Conservation (phyloP, 2,329 filamentous ascomycete genomes). For the Tothia fuscella region DNA sequence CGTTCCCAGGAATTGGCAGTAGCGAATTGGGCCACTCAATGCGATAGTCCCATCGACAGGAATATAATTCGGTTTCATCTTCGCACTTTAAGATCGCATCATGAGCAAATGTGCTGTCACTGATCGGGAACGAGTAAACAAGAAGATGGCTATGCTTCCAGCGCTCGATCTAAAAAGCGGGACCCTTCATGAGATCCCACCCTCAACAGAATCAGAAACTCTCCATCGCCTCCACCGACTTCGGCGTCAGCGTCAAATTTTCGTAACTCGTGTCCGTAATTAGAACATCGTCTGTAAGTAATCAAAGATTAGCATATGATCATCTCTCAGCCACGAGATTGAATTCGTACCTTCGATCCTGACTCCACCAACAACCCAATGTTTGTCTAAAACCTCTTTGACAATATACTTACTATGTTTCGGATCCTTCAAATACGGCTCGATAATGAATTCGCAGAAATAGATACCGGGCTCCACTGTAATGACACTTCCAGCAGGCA, state of each 20-base stretch:
- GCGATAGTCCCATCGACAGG: too few species aligned
- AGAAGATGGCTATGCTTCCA: too few species aligned
- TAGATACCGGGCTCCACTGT: conserved; percentile 91
- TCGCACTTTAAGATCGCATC: too few species aligned
- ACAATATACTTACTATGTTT: conserved; percentile 54
- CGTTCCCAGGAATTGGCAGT: too few species aligned
- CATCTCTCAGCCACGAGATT: not conserved
- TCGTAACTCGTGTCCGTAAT: conserved; percentile 69
- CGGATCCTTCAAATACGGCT: conserved; percentile 53
- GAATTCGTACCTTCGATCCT: conserved; percentile 55
- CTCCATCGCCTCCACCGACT: conserved; percentile 56
- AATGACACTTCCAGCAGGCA: conserved; percentile 72
- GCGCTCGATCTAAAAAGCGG: too few species aligned
- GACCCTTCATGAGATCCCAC: too few species aligned
- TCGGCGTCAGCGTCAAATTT: conserved; percentile 71
- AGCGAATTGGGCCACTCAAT: too few species aligned
- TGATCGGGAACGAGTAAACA: too few species aligned
- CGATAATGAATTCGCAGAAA: conserved; percentile 62
- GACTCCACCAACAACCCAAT: conserved; percentile 74
- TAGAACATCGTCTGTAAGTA: conserved; percentile 58
- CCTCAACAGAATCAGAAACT: too few species aligned
- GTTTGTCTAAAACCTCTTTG: conserved; percentile 49
- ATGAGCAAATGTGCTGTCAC: too few species aligned
- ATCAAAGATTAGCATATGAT: conserved; percentile 1
- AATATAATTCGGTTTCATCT: too few species aligned